Base-by-base conservation (phyloP, 2,329 filamentous ascomycete genomes). In the Pezicula rhizophila region DNA sequence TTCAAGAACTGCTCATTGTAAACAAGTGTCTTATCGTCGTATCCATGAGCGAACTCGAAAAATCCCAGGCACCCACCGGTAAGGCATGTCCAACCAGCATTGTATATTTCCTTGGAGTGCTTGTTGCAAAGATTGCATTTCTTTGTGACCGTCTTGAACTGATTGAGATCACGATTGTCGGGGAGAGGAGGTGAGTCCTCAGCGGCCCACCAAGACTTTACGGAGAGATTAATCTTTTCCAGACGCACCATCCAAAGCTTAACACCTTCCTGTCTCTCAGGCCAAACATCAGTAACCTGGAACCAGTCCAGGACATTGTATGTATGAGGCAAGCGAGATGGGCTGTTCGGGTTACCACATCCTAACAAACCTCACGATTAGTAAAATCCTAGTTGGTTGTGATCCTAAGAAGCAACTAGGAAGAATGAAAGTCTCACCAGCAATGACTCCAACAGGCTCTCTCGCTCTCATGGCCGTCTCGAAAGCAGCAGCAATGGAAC, bases 251-350 rank as follows among this genome's bases (percentile, higher is more conserved):
- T 81, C 56, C 77, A 75, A 0, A 65, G 54, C 1, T 56, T 61
- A 5, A 65, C 53, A 0, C 49, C 33, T 1, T 66, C 53, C 4
- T 68, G 68, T 51, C 72, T 75, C 57, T 91, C 86, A 10, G 67
- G 70, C 86, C 86, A 91, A 0, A 89, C 70, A 43, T 84, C 70
- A 0, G 83, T 85, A 11, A 87, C 70, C 43, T 82, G 78, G 61
- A 87, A 90, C 63, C 75, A 82, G n/a, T 73, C 84, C 38, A 90
- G 70, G 0, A 89, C 79, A 48, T 77, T 81, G 57, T 82, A 89
- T 1, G 74, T 68, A 49, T 83, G 72, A 0, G 77, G 76, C 7
- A 83, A 68, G 23, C 70, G 67, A 1, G 71, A 73, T 0, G 72
- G 70, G 15, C 76, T 69, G 18, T 72, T 61, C 3, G 63, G 60